phyloP scores from a whole-genome alignment of 805 yeast species.

The Candida tammaniensis region DNA sequence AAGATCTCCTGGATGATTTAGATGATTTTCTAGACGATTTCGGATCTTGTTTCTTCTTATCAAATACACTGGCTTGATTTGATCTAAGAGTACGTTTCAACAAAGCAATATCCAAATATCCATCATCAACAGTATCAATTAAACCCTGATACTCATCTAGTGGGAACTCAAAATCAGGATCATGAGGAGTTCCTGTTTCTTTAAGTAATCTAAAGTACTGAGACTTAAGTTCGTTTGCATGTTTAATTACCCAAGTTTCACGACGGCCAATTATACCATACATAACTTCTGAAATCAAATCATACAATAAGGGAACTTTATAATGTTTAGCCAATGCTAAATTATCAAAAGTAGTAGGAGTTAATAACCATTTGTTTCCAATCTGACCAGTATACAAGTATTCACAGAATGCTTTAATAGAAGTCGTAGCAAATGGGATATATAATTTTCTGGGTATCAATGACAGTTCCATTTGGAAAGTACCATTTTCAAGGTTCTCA shows the following conservation, averaged over 20 bases:
- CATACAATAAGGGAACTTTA: conserved; percentile 68
- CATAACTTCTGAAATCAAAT: conserved; percentile 63
- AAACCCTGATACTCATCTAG: conserved; percentile 54
- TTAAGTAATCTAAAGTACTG: conserved; percentile 24
- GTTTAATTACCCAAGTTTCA: conserved; percentile 48
- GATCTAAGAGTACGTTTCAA: conserved; percentile 44
- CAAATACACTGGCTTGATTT: conserved; percentile 21
- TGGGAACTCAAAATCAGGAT: conserved; percentile 30
- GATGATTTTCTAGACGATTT: neutral
- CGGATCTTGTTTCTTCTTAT: conserved; percentile 1
- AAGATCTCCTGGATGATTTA: conserved; percentile 5
- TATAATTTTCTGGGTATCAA: conserved; percentile 66
- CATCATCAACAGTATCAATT: conserved; percentile 62
- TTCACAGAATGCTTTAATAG: conserved; percentile 67
- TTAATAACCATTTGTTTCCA: conserved; percentile 69
- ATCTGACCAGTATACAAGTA: conserved; percentile 78
- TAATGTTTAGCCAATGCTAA: conserved; percentile 61
- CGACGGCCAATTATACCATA: conserved; percentile 69
- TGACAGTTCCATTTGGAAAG: conserved; percentile 52
- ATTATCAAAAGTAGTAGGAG: conserved; percentile 66
- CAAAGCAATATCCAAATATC: conserved; percentile 54
- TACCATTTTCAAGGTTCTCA: conserved; percentile 27
- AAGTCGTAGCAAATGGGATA: conserved; percentile 60
- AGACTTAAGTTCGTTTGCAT: conserved; percentile 36
- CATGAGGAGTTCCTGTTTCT: conserved; percentile 20